Conservation (phyloP, 371 early-diverging fungal species). For the Rhizopus arrhizus region DNA sequence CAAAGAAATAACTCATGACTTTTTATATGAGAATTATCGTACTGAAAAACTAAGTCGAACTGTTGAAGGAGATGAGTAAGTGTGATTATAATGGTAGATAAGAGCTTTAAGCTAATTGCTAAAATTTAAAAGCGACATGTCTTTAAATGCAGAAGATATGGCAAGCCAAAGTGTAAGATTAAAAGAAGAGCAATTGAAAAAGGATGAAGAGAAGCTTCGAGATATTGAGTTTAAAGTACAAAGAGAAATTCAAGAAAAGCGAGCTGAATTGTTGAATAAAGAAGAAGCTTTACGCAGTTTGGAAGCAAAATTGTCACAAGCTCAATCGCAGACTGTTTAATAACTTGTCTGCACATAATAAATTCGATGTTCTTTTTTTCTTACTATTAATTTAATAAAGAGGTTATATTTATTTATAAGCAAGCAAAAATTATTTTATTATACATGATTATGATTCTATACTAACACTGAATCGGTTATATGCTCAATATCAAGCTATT, state of each 20-base stretch:
- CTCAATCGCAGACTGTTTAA: conserved; percentile 28
- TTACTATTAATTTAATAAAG: too few relatives aligned
- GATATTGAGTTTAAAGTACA: conserved; percentile 64
- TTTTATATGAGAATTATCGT: conserved; percentile 90
- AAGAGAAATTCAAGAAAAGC: conserved; percentile 63
- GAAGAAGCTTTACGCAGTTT: conserved; percentile 62
- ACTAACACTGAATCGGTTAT: too few relatives aligned
- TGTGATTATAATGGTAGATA: conserved; percentile 21
- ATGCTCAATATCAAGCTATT: too few relatives aligned
- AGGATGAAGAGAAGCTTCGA: conserved; percentile 68
- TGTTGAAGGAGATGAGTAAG: conserved; percentile 56
- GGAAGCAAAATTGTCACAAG: conserved; percentile 56
- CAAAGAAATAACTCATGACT: conserved; percentile 83
- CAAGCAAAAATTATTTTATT: too few relatives aligned
- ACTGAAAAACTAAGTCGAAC: conserved; percentile 86
- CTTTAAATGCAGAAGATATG: conserved; percentile 56
- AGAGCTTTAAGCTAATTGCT: too few relatives aligned
- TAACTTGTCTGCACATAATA: neutral
- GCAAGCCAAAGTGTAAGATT: conserved; percentile 53
- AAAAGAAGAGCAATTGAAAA: conserved; percentile 65
- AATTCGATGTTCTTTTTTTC: neutral
- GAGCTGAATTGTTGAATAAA: conserved; percentile 60
- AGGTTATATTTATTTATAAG: too few relatives aligned
- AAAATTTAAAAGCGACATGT: conserved; percentile 31
- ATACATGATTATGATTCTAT: too few relatives aligned